These are phyloP conservation scores for Didymella sp. DNA, from an alignment of 2,329 filamentous ascomycete species.

Conservation along the genomic window DNA sequence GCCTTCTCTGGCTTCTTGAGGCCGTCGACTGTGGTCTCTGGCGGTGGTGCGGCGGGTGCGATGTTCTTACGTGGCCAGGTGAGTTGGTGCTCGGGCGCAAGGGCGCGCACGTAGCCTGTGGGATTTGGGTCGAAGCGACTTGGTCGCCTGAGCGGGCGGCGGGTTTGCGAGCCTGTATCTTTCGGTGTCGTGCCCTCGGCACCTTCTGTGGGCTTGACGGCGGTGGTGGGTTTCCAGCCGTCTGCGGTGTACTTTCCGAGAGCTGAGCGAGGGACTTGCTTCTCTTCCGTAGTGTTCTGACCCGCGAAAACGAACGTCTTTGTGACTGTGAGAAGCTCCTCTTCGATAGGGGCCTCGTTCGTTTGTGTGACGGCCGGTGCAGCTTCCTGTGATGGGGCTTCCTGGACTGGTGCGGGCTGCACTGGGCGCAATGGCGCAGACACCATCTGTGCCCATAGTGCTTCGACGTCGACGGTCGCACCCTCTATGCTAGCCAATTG, in stretches of 20 bases:
- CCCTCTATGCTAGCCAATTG: conserved; percentile 61
- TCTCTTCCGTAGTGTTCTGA: conserved; percentile 74
- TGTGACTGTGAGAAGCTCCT: conserved; percentile 66
- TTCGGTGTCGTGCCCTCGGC: not conserved
- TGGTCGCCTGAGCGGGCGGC: conserved; percentile 51
- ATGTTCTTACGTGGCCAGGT: conserved; percentile 44
- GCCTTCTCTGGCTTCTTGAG: conserved; percentile 49
- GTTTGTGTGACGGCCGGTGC: conserved; percentile 17
- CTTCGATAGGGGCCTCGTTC: conserved; percentile 32
- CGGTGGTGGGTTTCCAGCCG: conserved; percentile 39
- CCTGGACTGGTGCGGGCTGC: conserved; percentile 14
- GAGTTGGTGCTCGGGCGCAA: conserved; percentile 55
- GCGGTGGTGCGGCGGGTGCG: conserved; percentile 17
- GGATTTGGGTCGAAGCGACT: conserved; percentile 61
- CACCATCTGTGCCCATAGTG: conserved; percentile 72
- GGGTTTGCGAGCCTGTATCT: conserved; percentile 8
- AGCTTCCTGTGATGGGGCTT: not conserved
- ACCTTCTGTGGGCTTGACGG: conserved; percentile 10
- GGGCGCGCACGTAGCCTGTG: conserved; percentile 54
- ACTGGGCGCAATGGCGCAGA: conserved; percentile 52
- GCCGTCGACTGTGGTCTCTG: conserved; percentile 24
- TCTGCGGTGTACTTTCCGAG: conserved; percentile 39
- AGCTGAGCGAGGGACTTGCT: conserved; percentile 62
- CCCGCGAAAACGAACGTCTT: conserved; percentile 79
- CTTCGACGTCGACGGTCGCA: conserved; percentile 74